A percentile compares a stretch with the other conserved stretches of the same genome.
phyloP scores from a whole-genome alignment of 2,329 filamentous ascomycete species.

The Fusarium caatingaense region DNA sequence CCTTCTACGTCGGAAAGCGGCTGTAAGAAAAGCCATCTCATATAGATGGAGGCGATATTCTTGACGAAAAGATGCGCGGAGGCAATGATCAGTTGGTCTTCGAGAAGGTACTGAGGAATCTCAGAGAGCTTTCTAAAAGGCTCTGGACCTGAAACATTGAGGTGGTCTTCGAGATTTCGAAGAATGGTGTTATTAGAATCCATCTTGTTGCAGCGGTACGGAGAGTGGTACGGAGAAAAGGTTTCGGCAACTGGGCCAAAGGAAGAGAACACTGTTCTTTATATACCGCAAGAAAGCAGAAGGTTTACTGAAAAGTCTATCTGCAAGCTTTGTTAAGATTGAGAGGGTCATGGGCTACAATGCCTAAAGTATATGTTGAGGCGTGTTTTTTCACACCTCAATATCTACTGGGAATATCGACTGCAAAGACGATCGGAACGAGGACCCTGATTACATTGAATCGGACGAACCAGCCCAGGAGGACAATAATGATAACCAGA shows the following conservation, averaged over 20 bases:
- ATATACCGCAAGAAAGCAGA: not conserved
- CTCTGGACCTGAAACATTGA: not conserved
- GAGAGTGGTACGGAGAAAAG: too few species aligned
- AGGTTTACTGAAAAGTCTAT: not conserved
- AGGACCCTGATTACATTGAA: too few species aligned
- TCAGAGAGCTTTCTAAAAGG: not conserved
- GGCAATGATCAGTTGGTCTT: not conserved
- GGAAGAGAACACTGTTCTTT: not conserved
- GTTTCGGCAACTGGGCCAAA: too few species aligned
- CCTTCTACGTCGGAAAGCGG: not conserved
- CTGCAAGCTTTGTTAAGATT: not conserved
- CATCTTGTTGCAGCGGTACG: not conserved
- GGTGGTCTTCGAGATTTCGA: not conserved
- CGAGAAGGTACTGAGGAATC: not conserved
- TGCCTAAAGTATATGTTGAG: too few species aligned
- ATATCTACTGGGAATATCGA: too few species aligned
- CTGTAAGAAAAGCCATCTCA: not conserved
- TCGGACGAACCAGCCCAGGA: too few species aligned
- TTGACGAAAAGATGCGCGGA: not conserved
- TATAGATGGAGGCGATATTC: not conserved
- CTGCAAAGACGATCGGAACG: too few species aligned
- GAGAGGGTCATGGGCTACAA: too few species aligned
- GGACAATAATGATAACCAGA: too few species aligned
- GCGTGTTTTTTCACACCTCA: too few species aligned
- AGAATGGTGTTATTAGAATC: not conserved